Percentiles rank a stretch among this genome's conserved stretches.
phyloP scores from a whole-genome alignment of 495 filamentous ascomycete species.

The Podospora fimiseda region DNA sequence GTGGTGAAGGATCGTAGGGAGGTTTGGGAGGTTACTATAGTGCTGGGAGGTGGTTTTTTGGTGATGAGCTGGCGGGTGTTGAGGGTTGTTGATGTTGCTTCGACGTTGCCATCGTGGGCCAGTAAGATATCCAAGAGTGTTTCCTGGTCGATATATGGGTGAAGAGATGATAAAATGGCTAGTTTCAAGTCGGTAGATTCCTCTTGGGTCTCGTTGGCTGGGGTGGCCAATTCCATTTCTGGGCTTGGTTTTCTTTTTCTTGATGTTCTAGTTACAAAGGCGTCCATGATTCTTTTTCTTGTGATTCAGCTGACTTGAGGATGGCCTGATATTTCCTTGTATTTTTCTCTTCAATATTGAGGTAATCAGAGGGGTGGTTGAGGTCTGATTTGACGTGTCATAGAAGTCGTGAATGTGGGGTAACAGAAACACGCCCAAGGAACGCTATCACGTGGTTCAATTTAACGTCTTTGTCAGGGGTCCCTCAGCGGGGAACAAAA shows the following conservation, averaged over 20 bases:
- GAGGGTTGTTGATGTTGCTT: constrained; percentile 52
- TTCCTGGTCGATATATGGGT: constrained; percentile 55
- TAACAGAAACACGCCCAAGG: not conserved
- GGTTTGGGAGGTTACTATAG: constrained; percentile 47
- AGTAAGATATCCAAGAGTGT: constrained; percentile 72
- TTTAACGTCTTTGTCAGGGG: not conserved
- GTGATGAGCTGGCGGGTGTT: constrained; percentile 17
- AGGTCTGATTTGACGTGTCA: too few species aligned
- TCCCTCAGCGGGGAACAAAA: not conserved
- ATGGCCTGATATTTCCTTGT: not conserved
- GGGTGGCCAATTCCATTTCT: not conserved
- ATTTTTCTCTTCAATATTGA: too few species aligned
- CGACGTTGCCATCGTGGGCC: constrained; percentile 68
- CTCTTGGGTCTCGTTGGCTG: constrained; percentile 29
- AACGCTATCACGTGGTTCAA: not conserved
- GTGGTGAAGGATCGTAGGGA: constrained; percentile 49
- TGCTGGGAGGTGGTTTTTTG: constrained; percentile 26
- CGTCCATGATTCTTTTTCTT: constrained; percentile 31
- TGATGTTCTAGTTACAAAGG: constrained; percentile 32
- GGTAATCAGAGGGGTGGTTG: too few species aligned
- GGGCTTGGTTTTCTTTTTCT: constrained; percentile 36
- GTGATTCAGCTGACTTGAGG: not conserved
- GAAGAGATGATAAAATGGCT: constrained; percentile 71
- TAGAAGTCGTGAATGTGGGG: not conserved
- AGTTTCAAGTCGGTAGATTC: constrained; percentile 87